Base-by-base conservation (phyloP, 1,284 basidiomycete species). In the Cystobasidium slooffiae region DNA sequence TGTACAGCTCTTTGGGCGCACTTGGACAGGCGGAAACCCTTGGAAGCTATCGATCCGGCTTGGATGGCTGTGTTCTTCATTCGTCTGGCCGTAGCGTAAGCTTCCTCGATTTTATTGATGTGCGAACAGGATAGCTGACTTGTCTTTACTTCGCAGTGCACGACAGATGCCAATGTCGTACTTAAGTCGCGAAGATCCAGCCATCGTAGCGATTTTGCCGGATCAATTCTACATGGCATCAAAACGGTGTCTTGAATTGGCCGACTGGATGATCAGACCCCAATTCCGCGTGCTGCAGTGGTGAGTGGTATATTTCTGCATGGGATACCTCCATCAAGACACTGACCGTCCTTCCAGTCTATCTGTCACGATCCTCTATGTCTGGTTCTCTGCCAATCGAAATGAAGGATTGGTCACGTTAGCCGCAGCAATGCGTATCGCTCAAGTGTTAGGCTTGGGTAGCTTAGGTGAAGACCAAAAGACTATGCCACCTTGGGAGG, bases 61-160 rank as follows among this genome's bases (percentile, higher is more conserved):
- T 73, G 70, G 70, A 46, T 73, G 44, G 70, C 70, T 10, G 37
- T 73, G 16, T 58, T 65, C 12, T 58, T 64, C 41, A 66, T 73
- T 14, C n/a, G 46, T 16, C 47, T 73, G 20, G 61, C 61, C 14
- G 37, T 53, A 18, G 61, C 70, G 66, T 68, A 58, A 44, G 66
- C 37, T 12, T 16, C 10, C 46, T 8, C 24, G 16, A 22, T 55
- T n/a, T 18, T 24, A 24, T 7, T 43, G n/a, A 16, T 37, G 39
- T 65, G 39, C n/a, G 0, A 22, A 63, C 9, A 31, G 16, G 14
- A n/a, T 47, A 3, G 20, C 61, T 63, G 20, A 47, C n/a, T 43
- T 22, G 7, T 31, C 14, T 1, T 41, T 6, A 43, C 22, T 5
- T 31, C 31, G 22, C 20, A 64, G 61, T n/a, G 62, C 63, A 16